phyloP scores from a whole-genome alignment of 1,139 yeast species.

The Kodamaea sp. region DNA sequence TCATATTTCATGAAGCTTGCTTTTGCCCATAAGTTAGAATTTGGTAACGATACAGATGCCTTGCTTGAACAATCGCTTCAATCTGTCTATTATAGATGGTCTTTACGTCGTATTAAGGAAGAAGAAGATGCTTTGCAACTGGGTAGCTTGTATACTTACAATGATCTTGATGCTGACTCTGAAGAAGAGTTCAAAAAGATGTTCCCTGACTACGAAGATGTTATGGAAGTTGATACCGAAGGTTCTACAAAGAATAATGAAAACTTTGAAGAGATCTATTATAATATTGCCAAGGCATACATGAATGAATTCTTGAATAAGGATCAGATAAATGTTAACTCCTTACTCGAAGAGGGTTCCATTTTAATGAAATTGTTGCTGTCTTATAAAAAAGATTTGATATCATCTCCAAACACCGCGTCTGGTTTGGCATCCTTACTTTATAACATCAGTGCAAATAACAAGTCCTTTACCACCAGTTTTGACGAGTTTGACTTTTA shows the following conservation, averaged over 20 bases:
- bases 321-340: constrained; percentile 16
- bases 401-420: constrained; percentile 24
- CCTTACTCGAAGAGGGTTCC: constrained; percentile 43
- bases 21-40: constrained; percentile 19
- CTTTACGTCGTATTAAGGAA: constrained; percentile 60
- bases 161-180: constrained; percentile 58
- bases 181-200: constrained; percentile 69
- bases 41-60: constrained; percentile 9
- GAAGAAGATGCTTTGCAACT: constrained; percentile 62
- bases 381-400: constrained; percentile 18
- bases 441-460: constrained; percentile 30
- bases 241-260: constrained; percentile 11
- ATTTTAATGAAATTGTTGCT: constrained; percentile 26
- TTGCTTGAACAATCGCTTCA: constrained; percentile 48
- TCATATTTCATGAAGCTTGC: constrained; percentile 38
- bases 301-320: constrained; percentile 24
- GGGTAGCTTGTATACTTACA: constrained; percentile 61
- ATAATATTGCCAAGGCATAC: constrained; percentile 28
- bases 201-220: constrained; percentile 87
- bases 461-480: constrained; percentile 17
- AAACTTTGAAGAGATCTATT: constrained; percentile 29
- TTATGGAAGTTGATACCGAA: constrained; percentile 34
- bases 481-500: constrained; percentile 55
- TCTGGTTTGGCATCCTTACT: constrained; percentile 43
- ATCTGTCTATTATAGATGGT: constrained; percentile 74